Evolutionary conservation across 768 basidiomycete species (phyloP), one percentile per base, ranked within the genome.

Genomic region (Cystobasidiopsis lactophilus): DNA sequence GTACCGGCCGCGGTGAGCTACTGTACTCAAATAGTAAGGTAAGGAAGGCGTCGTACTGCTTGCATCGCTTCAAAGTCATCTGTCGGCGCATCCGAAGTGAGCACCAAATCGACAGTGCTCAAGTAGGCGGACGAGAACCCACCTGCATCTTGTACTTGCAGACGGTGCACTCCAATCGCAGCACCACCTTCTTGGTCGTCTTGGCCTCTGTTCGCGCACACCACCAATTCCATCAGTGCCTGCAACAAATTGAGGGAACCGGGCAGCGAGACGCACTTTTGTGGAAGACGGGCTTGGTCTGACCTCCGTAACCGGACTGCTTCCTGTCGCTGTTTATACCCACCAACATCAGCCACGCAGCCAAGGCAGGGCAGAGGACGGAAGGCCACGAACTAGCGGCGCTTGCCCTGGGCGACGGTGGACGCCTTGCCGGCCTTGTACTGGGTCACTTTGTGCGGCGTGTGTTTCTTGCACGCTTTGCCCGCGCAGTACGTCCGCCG

Each of bases 401-500:
- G 83, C 79, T 98, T 96, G 73, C 93, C 93, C 73, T 98, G 91
- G 50, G 85, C 93, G 68, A 84, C 83, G 58, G 89, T 72, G 55
- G 93, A 96, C 68, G 85, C 91, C 73, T 98, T 96, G 68, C 93
- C 93, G 77, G 85, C 93, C 80, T 98, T 98, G 78, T 96, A 98
- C 69, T 98, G 91, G 55, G 91, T 95, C 65, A 98, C 91, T 71
- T 98, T 98, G 74, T 96, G 91, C 54, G 89, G 89, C 82, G 85
- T 91, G 77, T 93, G 88, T 72, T 93, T 93, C 72, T 74, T 80
- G 83, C 88, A 93, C 64, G 77, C 71, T 73, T 88, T 91, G 70
- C 85, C 85, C 75, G 88, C 88, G 84, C 88, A 91, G 71, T 86
- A 93, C 64, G 89, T 95, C 71, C 86, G 77, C 72, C 89, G 85